A percentile compares a stretch with the other conserved stretches of the same genome.
phyloP scores from a whole-genome alignment of 1,139 yeast species.

The Blastobotrys buckinghamii region DNA sequence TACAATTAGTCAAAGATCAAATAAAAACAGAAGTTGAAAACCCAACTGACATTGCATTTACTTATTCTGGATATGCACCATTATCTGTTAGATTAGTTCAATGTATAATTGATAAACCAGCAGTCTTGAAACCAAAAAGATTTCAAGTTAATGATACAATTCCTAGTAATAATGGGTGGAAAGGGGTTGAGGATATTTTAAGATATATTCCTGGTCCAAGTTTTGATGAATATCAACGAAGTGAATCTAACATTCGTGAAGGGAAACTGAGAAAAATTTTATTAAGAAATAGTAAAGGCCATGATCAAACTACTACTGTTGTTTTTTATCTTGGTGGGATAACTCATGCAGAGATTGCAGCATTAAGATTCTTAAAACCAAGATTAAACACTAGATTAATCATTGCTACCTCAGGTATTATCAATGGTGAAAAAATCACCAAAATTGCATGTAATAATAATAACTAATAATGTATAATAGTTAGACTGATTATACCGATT shows the following conservation, averaged over 20 bases:
- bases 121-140: conserved; percentile 22
- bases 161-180: conserved; percentile 27
- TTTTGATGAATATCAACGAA: conserved; percentile 33
- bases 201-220: conserved; percentile 33
- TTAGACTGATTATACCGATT: too few species aligned
- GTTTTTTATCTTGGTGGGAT: conserved; percentile 69
- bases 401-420: conserved; percentile 52
- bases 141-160: conserved; percentile 7
- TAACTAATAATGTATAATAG: too few species aligned
- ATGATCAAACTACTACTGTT: conserved; percentile 30
- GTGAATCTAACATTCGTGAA: conserved; percentile 27
- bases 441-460: conserved; percentile 23
- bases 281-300: conserved; percentile 27
- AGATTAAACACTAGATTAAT: conserved; percentile 33
- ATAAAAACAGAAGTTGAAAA: conserved; percentile 24
- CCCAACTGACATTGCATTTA: conserved; percentile 33
- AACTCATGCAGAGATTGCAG: conserved; percentile 70
- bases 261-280: conserved; percentile 34
- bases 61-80: conserved; percentile 45
- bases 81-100: conserved; percentile 40
- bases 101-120: conserved; percentile 31
- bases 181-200: conserved; percentile 33
- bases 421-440: conserved; percentile 43
- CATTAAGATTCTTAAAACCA: conserved; percentile 51
- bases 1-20: conserved; percentile 30